Base-by-base conservation (phyloP, 768 basidiomycete genomes). In the Lentinula aciculospora region DNA sequence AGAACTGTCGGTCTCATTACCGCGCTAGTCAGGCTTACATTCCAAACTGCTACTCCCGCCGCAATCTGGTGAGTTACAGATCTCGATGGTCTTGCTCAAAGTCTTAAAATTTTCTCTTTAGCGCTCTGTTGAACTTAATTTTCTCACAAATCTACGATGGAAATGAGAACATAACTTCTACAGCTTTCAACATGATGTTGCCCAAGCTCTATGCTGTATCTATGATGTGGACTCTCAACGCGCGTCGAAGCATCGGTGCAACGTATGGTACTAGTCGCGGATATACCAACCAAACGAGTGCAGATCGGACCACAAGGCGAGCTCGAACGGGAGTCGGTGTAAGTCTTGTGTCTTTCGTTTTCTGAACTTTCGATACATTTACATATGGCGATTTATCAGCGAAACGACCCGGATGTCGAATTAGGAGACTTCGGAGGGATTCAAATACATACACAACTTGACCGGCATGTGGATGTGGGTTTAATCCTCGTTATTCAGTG, bases 191-290 rank as follows among this genome's bases (percentile, higher is more conserved):
- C 51, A 62, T 64, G 59, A 58, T 62, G 10, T 59, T 72, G 8
- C 71, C 72, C 10, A 73, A 70, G 42, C 58, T 73, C 15, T 73
- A 72, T 49, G 72, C 68, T 3, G 63, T 71, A 36, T 71, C 69
- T 2, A 73, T 73, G 72, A 70, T 73, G 71, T 73, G 71, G 70
- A 71, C 71, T 3, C 59, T 73, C 45, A 73, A 73, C 42, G 68
- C 68, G 0, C 67, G 71, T 28, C 64, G 61, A 21, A 44, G 48
- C 1, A 65, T 71, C 39, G 65, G 70, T 39, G 59, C 42, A 19
- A 21, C 42, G 0, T 44, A 44, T 23, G 42, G 42, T 23, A 23
- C 42, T 44, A 44, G 42, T 8, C 42, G 42, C 8, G 19, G 8
- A 9, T 44, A 44, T 23, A 44, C 42, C 6, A 44, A 44, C 12